phyloP scores from a whole-genome alignment of 306 rosid species.

The Begonia peltatifolia region DNA sequence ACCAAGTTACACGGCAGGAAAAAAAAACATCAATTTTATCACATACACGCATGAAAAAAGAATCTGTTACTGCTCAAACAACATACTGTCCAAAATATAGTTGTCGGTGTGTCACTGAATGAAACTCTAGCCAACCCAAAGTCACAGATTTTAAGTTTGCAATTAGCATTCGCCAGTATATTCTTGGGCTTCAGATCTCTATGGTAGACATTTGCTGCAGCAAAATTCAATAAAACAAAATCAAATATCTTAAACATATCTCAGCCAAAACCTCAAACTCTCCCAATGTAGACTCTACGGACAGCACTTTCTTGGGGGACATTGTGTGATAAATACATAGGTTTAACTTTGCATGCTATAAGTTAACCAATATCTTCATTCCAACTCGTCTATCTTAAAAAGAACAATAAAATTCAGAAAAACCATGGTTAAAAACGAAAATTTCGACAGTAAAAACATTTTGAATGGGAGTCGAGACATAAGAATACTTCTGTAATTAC shows the following conservation, averaged over 20 bases:
- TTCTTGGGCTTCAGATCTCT: conserved; percentile 96
- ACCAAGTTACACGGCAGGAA: not conserved
- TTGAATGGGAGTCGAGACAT: too few relatives aligned
- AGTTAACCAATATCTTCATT: too few relatives aligned
- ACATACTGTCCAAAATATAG: conserved; percentile 93
- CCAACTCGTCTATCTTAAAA: too few relatives aligned
- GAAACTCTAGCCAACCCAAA: conserved; percentile 97
- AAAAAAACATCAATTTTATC: not conserved
- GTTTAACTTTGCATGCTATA: too few relatives aligned
- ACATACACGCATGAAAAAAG: not conserved
- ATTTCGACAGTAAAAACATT: not conserved
- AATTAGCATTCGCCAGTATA: conserved; percentile 91
- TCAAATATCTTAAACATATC: conserved; percentile 16
- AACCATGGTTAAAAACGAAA: not conserved
- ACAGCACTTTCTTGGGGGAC: too few relatives aligned
- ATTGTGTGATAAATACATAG: too few relatives aligned
- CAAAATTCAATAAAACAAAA: conserved; percentile 7
- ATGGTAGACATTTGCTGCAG: conserved; percentile 90
- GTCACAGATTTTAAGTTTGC: conserved; percentile 96
- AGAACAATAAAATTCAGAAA: too few relatives aligned
- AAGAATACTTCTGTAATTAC: too few relatives aligned
- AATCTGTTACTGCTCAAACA: not conserved
- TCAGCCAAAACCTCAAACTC: not conserved
- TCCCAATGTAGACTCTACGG: conserved; percentile 1
- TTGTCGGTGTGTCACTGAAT: conserved; percentile 72